Conservation (phyloP, 345 rosid genomes). For the Eucalyptus leucophloia region DNA sequence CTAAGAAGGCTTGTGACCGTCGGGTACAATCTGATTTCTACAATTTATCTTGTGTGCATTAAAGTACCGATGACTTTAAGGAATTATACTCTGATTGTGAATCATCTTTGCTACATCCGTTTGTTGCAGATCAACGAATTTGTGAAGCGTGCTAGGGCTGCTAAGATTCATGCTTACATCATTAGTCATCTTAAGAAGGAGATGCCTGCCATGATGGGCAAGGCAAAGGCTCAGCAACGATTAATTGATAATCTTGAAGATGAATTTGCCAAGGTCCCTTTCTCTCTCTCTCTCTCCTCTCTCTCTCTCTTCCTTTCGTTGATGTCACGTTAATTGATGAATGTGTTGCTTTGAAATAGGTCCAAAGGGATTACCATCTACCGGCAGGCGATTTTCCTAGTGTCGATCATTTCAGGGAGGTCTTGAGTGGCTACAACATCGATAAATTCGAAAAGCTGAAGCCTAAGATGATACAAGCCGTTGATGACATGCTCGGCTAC, state of each 20-base stretch:
- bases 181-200: constrained; percentile 89
- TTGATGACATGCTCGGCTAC: constrained; percentile 86
- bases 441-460: constrained; percentile 82
- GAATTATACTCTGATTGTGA: background rate
- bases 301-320: too few species aligned
- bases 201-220: constrained; percentile 98
- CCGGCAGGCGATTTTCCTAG: constrained; percentile 79
- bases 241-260: constrained; percentile 68
- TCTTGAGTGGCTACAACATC: constrained; percentile 54
- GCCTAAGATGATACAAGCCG: constrained; percentile 81
- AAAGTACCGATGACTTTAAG: background rate
- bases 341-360: constrained; percentile 21
- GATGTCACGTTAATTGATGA: background rate
- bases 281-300: background rate
- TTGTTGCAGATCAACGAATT: constrained; percentile 72
- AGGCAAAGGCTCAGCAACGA: constrained; percentile 77
- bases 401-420: constrained; percentile 68
- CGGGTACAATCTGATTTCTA: constrained; percentile 16
- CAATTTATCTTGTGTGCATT: background rate
- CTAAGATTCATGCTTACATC: constrained; percentile 84
- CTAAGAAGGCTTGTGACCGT: constrained; percentile 91
- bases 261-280: constrained; percentile 68
- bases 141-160: constrained; percentile 91
- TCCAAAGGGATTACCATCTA: constrained; percentile 71
- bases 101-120: background rate